Conservation (phyloP, 108 stramenopile species). For the Bacterosira constricta region DNA sequence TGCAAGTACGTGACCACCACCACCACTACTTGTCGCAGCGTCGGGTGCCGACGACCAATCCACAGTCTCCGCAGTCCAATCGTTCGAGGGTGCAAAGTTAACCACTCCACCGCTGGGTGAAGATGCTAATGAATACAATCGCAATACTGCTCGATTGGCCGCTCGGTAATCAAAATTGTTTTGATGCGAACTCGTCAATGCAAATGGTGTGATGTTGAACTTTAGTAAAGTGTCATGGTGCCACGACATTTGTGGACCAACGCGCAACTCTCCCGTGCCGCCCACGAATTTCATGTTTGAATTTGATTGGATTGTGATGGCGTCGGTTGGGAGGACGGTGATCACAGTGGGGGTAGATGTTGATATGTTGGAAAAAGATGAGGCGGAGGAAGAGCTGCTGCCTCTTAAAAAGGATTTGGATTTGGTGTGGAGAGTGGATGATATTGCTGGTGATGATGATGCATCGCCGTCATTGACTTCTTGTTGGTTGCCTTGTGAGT, state of each 20-base stretch:
- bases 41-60: constrained; percentile 28
- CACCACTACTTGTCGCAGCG: too few relatives aligned
- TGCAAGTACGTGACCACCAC: neutral
- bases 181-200: neutral
- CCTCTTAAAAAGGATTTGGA: constrained; percentile 20
- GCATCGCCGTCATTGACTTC: neutral
- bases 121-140: constrained; percentile 26
- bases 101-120: constrained; percentile 35
- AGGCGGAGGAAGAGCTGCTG: neutral
- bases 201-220: constrained; percentile 23
- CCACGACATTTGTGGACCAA: constrained; percentile 1
- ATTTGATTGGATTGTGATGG: constrained; percentile 15
- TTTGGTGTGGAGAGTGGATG: constrained; percentile 3
- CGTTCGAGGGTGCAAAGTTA: constrained; percentile 15
- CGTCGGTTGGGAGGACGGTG: constrained; percentile 21
- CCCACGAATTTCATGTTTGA: neutral
- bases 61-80: constrained; percentile 17
- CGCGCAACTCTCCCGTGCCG: neutral
- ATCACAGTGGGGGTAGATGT: constrained; percentile 10
- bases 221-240: constrained; percentile 17
- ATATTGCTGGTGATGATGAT: neutral
- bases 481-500: too few relatives aligned
- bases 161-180: constrained; percentile 11
- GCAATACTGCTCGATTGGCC: constrained; percentile 18
- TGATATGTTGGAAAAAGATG: neutral